Evolutionary conservation across 1,284 basidiomycete species (phyloP).

Genomic region (Anthracocystis panici-leucophaei): DNA sequence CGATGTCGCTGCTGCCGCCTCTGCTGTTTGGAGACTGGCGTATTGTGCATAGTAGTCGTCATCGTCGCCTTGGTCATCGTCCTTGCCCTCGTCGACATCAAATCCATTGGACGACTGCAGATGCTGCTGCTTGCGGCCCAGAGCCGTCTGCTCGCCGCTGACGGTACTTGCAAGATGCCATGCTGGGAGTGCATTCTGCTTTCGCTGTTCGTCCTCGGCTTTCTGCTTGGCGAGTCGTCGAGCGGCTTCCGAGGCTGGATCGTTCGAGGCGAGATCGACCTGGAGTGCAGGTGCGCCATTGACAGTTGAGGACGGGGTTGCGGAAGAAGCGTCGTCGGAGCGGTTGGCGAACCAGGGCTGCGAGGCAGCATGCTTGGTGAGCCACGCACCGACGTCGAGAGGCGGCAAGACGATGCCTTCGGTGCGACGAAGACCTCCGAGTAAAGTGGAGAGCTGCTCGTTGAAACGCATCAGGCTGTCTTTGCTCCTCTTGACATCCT

Average conservation of each 20-base stretch:
- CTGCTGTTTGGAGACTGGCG: conserved; percentile 55
- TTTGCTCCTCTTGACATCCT: conserved; percentile 83
- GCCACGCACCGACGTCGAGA: conserved; percentile 77
- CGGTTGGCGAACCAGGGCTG: conserved; percentile 54
- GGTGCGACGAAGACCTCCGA: conserved; percentile 86
- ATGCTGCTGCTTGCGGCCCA: conserved; percentile 73
- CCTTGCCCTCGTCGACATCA: conserved; percentile 42
- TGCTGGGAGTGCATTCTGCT: conserved; percentile 88
- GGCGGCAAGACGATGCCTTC: conserved; percentile 79
- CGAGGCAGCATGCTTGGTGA: conserved; percentile 59
- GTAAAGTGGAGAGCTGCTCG: conserved; percentile 86
- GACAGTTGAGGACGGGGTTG: conserved; percentile 34
- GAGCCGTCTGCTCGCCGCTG: conserved; percentile 86
- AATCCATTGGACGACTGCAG: conserved; percentile 34
- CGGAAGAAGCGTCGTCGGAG: conserved; percentile 23
- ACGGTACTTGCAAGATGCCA: conserved; percentile 97
- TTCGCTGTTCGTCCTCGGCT: conserved; percentile 70
- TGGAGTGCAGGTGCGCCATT: conserved; percentile 48
- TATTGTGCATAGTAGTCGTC: conserved; percentile 68
- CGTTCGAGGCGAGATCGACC: conserved; percentile 63
- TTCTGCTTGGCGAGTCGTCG: conserved; percentile 70
- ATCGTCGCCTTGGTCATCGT: conserved; percentile 47
- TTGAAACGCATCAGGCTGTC: conserved; percentile 97
- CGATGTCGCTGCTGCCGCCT: conserved; percentile 35
- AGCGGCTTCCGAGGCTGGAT: conserved; percentile 64